These are phyloP conservation scores for Mycena vulgaris DNA, from an alignment of 768 basidiomycete genomes.

Conservation along the genomic window DNA sequence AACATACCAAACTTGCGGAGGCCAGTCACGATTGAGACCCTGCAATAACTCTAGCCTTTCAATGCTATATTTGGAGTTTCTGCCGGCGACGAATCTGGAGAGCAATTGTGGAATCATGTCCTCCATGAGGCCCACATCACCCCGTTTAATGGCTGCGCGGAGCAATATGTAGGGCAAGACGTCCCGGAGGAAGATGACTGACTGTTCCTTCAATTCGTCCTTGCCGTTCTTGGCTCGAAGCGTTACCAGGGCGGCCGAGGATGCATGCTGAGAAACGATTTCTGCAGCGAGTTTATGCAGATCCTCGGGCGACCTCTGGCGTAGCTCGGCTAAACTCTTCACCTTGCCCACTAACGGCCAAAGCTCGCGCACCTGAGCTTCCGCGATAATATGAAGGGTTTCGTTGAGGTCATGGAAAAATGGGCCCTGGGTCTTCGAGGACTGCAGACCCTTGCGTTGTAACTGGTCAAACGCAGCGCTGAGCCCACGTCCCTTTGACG, in stretches of 20 bases:
- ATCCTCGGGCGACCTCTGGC: slow-evolving; percentile 41
- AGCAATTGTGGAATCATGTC: slow-evolving; percentile 39
- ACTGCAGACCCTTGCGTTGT: too few relatives aligned
- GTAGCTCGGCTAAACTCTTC: slow-evolving; percentile 45
- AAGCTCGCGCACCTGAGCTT: slow-evolving; percentile 53
- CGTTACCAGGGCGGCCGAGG: slow-evolving; percentile 45
- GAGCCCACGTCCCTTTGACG: too few relatives aligned
- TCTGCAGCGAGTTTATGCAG: slow-evolving; percentile 44
- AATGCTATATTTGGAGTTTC: slow-evolving; percentile 40
- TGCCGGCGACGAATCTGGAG: slow-evolving; percentile 42
- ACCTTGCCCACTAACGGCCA: slow-evolving; percentile 49
- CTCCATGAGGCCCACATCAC: slow-evolving; percentile 47
- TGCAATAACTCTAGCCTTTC: slow-evolving; percentile 46
- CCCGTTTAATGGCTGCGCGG: slow-evolving; percentile 39
- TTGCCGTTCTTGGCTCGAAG: slow-evolving; percentile 34
- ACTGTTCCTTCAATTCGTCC: slow-evolving; percentile 31
- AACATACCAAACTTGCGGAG: too few relatives aligned
- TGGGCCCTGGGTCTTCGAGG: too few relatives aligned
- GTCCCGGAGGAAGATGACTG: slow-evolving; percentile 41
- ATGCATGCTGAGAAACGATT: slow-evolving; percentile 48
- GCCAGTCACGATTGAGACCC: slow-evolving; percentile 39
- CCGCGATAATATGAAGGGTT: slow-evolving; percentile 50
- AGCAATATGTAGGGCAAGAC: background rate
- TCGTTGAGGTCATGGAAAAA: too few relatives aligned
- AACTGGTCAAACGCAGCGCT: too few relatives aligned